Base-by-base conservation (phyloP, 345 rosid species). In the Luvunga scandens region DNA sequence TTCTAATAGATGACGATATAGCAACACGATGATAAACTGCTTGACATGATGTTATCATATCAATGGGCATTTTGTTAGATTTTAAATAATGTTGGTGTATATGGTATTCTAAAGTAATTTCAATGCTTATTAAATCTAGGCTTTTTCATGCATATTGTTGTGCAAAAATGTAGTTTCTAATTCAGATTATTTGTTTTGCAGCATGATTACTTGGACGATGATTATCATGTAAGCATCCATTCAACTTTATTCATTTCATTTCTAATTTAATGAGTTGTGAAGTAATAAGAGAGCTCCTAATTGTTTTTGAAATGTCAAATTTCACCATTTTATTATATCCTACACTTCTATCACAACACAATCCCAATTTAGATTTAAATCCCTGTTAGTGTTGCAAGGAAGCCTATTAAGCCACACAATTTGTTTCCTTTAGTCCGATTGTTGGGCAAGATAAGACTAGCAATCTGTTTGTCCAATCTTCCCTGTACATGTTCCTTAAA, bases 141-240 rank as follows among this genome's bases (percentile, higher is more conserved):
- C 42, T 1, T 69, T 69, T n/a, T 39, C 3, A 9, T 80, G n/a
- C 36, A 39, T 7, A 27, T 31, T 72, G 36, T 7, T n/a, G 21
- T 4, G 0, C 22, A 62, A 18, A n/a, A 14, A 66, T 33, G 6
- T 22, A 28, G 53, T 39, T 71, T 45, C 81, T 77, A 57, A 78
- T 16, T 63, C 27, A n/a, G 30, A 28, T 48, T 7, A 36, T 28
- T 42, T 38, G 18, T 81, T 79, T 75, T 82, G 85, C 87, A 86
- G 89, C 79, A 71, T 66, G 24, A 84, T 78, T 71, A 82, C 82
- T 1, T 81, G 80, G 89, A 87, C 22, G 87, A 87, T 30, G 87
- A 87, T 71, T 84, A 87, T 84, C 89, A 87, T 50, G 87, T 87
- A 81, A 82, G 84, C 27, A 48, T 64, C 45, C 10, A 12, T 16